phyloP scores from a whole-genome alignment of 1,284 basidiomycete genomes.

The Cryptococcus jaspeensis region DNA sequence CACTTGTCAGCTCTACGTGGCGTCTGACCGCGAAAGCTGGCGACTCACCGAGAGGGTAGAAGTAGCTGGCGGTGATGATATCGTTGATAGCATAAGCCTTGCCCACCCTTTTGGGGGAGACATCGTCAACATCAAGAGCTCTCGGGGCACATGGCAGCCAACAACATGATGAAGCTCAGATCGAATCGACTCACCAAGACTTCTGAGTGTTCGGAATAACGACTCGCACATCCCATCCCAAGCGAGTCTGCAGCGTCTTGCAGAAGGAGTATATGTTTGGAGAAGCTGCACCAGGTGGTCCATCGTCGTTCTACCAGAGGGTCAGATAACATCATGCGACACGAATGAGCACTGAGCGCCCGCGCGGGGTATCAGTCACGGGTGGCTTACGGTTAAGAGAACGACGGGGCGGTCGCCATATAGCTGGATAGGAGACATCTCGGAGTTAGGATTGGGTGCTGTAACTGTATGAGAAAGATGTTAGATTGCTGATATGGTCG shows the following conservation, averaged over 20 bases:
- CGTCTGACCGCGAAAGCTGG: too few species aligned
- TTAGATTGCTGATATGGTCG: too few species aligned
- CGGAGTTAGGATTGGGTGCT: too few species aligned
- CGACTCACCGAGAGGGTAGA: constrained; percentile 68
- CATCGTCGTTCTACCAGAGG: constrained; percentile 69
- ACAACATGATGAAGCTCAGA: not conserved
- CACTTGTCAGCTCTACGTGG: too few species aligned
- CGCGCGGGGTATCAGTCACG: too few species aligned
- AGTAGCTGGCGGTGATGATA: constrained; percentile 70
- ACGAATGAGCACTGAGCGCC: too few species aligned
- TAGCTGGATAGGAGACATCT: constrained; percentile 33
- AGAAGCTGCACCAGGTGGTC: constrained; percentile 68
- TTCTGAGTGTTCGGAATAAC: constrained; percentile 85
- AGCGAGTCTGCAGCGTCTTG: constrained; percentile 61
- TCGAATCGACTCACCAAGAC: constrained; percentile 70
- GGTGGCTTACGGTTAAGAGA: constrained; percentile 44
- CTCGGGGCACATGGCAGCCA: too few species aligned
- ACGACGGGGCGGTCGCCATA: constrained; percentile 41
- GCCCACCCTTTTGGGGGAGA: constrained; percentile 62
- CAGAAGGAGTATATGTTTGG: constrained; percentile 83
- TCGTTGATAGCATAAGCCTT: constrained; percentile 83
- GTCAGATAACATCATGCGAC: not conserved
- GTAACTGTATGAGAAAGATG: too few species aligned
- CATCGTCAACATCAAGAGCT: not conserved
- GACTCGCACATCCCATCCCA: constrained; percentile 84